Evolutionary conservation across 495 filamentous ascomycete genomes (phyloP), one percentile per base, ranked within the genome.

Genomic region (Aspergillus biplanus): DNA sequence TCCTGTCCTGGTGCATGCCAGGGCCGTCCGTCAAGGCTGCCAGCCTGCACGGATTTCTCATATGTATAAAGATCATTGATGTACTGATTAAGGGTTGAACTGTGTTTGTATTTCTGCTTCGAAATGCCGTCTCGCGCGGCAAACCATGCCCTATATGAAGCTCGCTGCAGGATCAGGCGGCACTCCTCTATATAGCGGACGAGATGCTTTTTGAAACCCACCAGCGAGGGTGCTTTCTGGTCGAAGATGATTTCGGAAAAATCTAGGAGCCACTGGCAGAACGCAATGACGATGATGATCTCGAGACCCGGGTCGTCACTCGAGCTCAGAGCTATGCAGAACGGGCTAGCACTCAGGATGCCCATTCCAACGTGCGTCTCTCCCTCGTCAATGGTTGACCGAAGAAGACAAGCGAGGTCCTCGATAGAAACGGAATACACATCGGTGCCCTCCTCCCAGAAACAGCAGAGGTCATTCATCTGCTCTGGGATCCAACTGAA

Each of bases 71-170:
- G 67, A 42, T 71, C 69, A 48, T 67, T 68, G 44, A 61, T 63
- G 61, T 64, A 70, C 37, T 65, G 64, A 37, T 71, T 65, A 8
- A 64, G 48, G 7, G 52, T 55, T 6, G 48, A 31, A 2, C 64
- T 66, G 50, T 56, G 55, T 33, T 58, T 63, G 53, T 67, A 69
- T 12, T 64, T 47, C 32, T 67, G 39, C 31, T 65, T 55, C 2
- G 61, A 62, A 7, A 63, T 46, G 15, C 67, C 71, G 12, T 71
- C 64, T 7, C 63, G 56, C 13, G 64, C 58, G 18, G 63, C 69
- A 42, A 73, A 69, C 77, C 74, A 80, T 8, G 73, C 68, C 15
- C 73, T 59, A 16, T 58, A 68, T 8, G 77, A 80, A 12, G 73
- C 68, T 33, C 59, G 53, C 49, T 67, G 63, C 13, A 80, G 61